Evolutionary conservation across 192 early-diverging fungal genomes (phyloP).

Genomic region (Linnemannia exigua): DNA sequence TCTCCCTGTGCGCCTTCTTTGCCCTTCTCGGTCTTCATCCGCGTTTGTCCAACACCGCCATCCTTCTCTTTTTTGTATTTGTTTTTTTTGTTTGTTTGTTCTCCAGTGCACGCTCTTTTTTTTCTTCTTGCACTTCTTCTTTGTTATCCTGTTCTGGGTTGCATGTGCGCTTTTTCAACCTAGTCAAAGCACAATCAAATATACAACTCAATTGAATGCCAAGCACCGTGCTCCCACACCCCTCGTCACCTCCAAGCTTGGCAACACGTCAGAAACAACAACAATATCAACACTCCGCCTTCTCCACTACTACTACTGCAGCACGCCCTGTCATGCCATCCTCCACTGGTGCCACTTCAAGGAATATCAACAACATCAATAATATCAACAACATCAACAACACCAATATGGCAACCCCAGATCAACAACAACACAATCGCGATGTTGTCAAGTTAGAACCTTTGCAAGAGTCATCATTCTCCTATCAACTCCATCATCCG

Average conservation of each 20-base stretch:
- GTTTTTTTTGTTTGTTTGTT: neutral
- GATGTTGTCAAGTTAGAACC: constrained; percentile 1
- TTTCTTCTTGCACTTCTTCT: constrained; percentile 13
- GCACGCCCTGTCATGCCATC: neutral
- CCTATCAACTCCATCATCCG: neutral
- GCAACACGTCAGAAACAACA: constrained; percentile 17
- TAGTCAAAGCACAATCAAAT: neutral
- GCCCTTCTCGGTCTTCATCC: constrained; percentile 25
- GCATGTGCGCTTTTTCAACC: neutral
- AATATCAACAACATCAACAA: neutral
- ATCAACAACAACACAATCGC: neutral
- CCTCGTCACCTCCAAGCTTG: constrained; percentile 27
- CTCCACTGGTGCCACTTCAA: neutral
- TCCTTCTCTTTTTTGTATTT: neutral
- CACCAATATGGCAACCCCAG: neutral
- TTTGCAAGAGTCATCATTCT: neutral
- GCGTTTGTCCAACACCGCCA: constrained; percentile 1
- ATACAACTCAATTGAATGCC: constrained; percentile 34
- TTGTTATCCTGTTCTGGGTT: constrained; percentile 1
- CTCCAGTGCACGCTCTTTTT: constrained; percentile 2
- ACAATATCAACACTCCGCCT: neutral
- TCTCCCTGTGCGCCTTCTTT: constrained; percentile 14
- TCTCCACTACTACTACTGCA: neutral
- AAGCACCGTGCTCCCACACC: constrained; percentile 28
- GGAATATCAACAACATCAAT: neutral